Base-by-base conservation (phyloP, 805 yeast genomes). In the Millerago galiae region DNA sequence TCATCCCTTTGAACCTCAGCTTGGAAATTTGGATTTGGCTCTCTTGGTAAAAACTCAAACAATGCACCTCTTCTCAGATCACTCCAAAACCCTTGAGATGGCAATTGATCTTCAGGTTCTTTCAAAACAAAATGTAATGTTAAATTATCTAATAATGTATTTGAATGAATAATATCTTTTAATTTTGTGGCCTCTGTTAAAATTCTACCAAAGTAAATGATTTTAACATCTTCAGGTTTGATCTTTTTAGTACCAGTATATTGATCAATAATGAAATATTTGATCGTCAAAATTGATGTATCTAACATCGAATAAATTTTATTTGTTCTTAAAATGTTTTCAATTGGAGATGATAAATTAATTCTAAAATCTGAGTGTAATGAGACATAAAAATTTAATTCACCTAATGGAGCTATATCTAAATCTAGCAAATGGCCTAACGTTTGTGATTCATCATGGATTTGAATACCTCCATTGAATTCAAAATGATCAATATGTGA, bases 321-420 rank as follows among this genome's bases (percentile, higher is more conserved):
- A 12, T 43, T 42, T 0, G 41, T 36, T 37, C 57, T 48, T 6
- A 54, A 18, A 10, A 47, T 26, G 2, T 34, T 21, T 17, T 50
- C 52, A 9, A 18, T 34, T 2, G 61, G 59, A 1, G 55, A 51
- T 2, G 56, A 47, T 29, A 58, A 61, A 28, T 49, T 55, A 12
- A 61, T 48, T 32, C 48, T 48, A 42, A 60, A 55, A 38, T 57
- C 60, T 14, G 47, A 40, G 1, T 33, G 32, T 10, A 47, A 34
- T 6, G 45, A 52, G 2, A 61, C 51, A 12, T 60, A 57, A 41
- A 66, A 53, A 35, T 51, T 53, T 18, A 59, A 37, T 3, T 46
- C 48, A 10, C 56, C 56, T 5, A 51, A 45, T 3, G 71, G 71
- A 0, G 62, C 56, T 24, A 60, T 58, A 48, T 66, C 70, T n/a